Percentiles rank a stretch among this genome's conserved stretches.
phyloP scores from a whole-genome alignment of 2,329 filamentous ascomycete genomes.

The Colletotrichum sp. region DNA sequence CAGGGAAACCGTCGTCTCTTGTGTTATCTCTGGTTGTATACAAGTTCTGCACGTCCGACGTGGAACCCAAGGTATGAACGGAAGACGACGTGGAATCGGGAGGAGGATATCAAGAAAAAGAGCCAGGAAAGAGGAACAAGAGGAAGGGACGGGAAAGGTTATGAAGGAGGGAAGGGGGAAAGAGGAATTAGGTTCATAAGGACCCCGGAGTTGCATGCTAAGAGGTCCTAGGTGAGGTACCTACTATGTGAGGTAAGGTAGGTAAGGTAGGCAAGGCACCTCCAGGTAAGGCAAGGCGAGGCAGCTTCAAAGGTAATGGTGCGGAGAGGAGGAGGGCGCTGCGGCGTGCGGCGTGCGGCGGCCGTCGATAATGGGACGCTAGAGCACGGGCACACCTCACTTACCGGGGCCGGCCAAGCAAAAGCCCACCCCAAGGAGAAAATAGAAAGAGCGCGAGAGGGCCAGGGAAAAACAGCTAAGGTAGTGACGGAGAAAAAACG shows the following conservation, averaged over 20 bases:
- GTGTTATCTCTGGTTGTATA: not conserved
- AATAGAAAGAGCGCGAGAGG: not conserved
- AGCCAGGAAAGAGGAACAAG: not conserved
- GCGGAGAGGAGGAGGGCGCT: not conserved
- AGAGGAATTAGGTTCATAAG: conserved; percentile 20
- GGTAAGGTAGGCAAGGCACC: not conserved
- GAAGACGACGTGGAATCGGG: not conserved
- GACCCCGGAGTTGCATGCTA: conserved; percentile 13
- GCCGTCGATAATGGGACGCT: not conserved
- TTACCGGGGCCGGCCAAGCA: not conserved
- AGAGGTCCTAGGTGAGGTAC: not conserved
- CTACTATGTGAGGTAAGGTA: not conserved
- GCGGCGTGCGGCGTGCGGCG: conserved; percentile 1
- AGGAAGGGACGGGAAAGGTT: not conserved
- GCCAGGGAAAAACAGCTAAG: not conserved
- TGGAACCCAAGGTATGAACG: not conserved
- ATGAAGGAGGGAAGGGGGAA: conserved; percentile 6
- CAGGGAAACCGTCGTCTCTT: not conserved
- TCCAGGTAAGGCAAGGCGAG: not conserved
- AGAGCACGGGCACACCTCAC: conserved; percentile 5
- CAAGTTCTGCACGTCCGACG: not conserved
- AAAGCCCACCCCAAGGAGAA: not conserved
- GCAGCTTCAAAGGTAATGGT: not conserved
- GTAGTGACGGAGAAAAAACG: not conserved
- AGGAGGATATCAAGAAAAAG: not conserved